Evolutionary conservation across 371 early-diverging fungal species (phyloP), one percentile per base, ranked within the genome.

Genomic region (Mucor saturninus): DNA sequence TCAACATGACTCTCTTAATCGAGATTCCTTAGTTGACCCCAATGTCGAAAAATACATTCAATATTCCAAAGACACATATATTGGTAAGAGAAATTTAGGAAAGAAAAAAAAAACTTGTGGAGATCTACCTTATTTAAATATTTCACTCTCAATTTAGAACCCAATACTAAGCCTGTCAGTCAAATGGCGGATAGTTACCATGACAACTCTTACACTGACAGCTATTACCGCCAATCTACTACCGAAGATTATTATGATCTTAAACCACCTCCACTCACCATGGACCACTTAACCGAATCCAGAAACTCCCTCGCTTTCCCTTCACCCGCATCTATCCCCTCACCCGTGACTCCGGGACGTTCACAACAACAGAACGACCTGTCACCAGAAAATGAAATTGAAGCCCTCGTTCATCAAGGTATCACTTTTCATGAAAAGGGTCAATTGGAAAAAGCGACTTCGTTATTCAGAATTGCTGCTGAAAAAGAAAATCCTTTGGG

Each of bases 391-490:
- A 51, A 48, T 28, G 62, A 69, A 49, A 31, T 62, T 10, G 69
- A 70, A 56, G 38, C 30, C 6, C 37, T 70, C 9, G 76, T 88
- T 37, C 81, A 82, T 51, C 71, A 78, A 55, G 88, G 85, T 8
- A 84, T 88, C 39, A 61, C 69, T 9, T 89, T 80, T 63, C 94
- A 93, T 69, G 94, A 93, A 64, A 65, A 68, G 5, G 89, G 89
- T 11, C 80, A 88, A 57, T 71, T 92, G n/a, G 86, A 83, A 53
- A 79, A 90, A 26, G 88, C 92, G 3, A 85, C 93, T 0, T 85
- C 85, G 40, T 85, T 89, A 67, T 92, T 93, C 60, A 82, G 87
- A 53, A 73, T 83, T 28, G 86, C 90, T 6, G 92, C 94, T 14
- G 81, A 88, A 54, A 68, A 75, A 54, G 82, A 82, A n/a, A 81